These are phyloP conservation scores for Sporothrix humicola DNA, from an alignment of 2,329 filamentous ascomycete genomes.

Conservation along the genomic window DNA sequence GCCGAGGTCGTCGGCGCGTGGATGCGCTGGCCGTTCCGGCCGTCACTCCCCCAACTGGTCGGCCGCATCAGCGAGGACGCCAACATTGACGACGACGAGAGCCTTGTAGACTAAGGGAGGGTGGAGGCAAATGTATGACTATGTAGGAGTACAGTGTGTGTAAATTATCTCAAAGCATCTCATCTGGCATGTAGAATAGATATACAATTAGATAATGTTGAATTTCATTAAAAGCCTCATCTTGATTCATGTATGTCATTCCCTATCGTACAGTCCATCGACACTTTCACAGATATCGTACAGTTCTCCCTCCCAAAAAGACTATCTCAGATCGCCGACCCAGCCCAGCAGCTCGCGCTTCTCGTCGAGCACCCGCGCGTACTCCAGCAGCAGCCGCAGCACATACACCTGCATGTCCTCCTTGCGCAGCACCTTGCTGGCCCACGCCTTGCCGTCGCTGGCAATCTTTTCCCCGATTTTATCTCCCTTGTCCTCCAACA, in stretches of 20 bases:
- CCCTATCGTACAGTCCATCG: no score
- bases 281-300: no score
- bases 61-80: slow-evolving; percentile 46
- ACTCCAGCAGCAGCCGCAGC: slow-evolving; percentile 67
- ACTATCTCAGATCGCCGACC: slow-evolving; percentile 54
- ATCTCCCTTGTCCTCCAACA: slow-evolving; percentile 66
- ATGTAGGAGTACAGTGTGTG: no score
- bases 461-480: slow-evolving; percentile 68
- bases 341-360: slow-evolving; percentile 60
- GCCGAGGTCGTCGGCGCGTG: slow-evolving; percentile 64
- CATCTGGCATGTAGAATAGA: no score
- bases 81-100: slow-evolving; percentile 38
- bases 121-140: no score
- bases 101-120: slow-evolving; percentile 24
- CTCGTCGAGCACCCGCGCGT: slow-evolving; percentile 61
- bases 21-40: slow-evolving; percentile 69
- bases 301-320: no score
- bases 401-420: slow-evolving; percentile 79
- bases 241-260: no score
- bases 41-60: slow-evolving; percentile 56
- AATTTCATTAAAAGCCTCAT: no score
- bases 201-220: no score
- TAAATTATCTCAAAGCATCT: no score
- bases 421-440: slow-evolving; percentile 67
- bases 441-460: slow-evolving; percentile 69